A percentile compares a stretch with the other conserved stretches of the same genome.
Evolutionary conservation across 2,329 filamentous ascomycete genomes (phyloP).

Genomic region (Fonsecaea multimorphosa): DNA sequence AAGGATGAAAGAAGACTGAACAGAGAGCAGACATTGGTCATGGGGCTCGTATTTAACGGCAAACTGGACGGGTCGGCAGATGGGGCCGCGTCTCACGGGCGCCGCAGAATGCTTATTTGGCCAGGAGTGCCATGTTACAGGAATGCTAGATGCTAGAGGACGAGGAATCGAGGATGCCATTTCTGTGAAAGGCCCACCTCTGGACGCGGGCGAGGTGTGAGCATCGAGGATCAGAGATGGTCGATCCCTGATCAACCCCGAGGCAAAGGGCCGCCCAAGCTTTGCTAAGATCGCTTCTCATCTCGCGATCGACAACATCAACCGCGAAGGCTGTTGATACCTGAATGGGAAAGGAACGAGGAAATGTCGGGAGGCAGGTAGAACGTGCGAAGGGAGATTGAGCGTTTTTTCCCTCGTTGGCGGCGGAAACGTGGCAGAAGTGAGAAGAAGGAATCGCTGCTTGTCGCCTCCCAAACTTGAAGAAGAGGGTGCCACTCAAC

Average conservation of each 20-base stretch:
- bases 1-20: slow-evolving; percentile 14
- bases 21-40: neutral
- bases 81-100: neutral
- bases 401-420: too few relatives aligned
- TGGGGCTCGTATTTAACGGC: slow-evolving; percentile 7
- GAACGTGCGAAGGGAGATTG: too few relatives aligned
- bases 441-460: too few relatives aligned
- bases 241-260: neutral
- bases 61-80: neutral
- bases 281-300: neutral
- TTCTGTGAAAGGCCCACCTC: slow-evolving; percentile 2
- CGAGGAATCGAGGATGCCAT: neutral
- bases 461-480: too few relatives aligned
- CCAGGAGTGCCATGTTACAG: neutral
- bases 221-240: neutral
- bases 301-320: neutral
- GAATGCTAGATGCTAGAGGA: neutral
- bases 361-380: neutral
- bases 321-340: neutral
- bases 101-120: neutral
- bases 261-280: neutral
- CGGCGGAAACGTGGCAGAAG: too few relatives aligned
- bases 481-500: neutral
- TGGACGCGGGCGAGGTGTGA: slow-evolving; percentile 2
- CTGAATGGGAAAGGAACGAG: neutral